These are phyloP conservation scores for Coemansia sp. DNA, from an alignment of 192 early-diverging fungal species.

Conservation along the genomic window DNA sequence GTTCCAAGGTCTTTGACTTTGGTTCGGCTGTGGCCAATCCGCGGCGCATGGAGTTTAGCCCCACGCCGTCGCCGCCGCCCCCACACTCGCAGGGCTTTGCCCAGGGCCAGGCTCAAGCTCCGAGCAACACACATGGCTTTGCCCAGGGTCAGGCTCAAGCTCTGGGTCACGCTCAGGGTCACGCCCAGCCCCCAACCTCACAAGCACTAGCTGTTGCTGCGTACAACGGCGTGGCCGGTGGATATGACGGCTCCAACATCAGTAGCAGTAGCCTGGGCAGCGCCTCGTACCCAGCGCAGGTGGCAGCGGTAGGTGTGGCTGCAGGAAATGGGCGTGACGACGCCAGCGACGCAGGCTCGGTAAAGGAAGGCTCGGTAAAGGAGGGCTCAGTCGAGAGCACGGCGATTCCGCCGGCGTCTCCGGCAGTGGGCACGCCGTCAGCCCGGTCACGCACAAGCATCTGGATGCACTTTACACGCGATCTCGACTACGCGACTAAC, in stretches of 20 bases:
- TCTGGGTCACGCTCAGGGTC: background rate
- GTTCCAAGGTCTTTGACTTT: constrained; percentile 33
- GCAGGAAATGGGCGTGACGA: constrained; percentile 25
- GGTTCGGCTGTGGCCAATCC: constrained; percentile 17
- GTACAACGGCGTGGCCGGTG: background rate
- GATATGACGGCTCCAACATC: background rate
- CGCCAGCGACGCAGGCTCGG: constrained; percentile 34
- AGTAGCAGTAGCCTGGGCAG: background rate
- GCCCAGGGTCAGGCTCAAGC: background rate
- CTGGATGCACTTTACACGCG: constrained; percentile 54
- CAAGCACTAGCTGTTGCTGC: background rate
- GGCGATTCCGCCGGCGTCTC: constrained; percentile 35
- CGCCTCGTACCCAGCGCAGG: constrained; percentile 2
- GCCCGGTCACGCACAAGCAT: constrained; percentile 50
- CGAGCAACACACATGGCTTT: background rate
- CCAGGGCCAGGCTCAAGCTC: background rate
- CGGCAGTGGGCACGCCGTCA: constrained; percentile 29
- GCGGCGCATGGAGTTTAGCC: constrained; percentile 56
- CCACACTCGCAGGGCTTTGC: background rate
- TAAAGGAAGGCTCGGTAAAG: constrained; percentile 38
- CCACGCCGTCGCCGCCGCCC: constrained; percentile 47
- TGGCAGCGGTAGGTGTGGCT: constrained; percentile 2
- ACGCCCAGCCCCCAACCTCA: background rate
- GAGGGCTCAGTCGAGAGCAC: constrained; percentile 48
- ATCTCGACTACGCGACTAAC: constrained; percentile 54